Base-by-base conservation (phyloP, 768 basidiomycete genomes). In the Ramaria rubella region DNA sequence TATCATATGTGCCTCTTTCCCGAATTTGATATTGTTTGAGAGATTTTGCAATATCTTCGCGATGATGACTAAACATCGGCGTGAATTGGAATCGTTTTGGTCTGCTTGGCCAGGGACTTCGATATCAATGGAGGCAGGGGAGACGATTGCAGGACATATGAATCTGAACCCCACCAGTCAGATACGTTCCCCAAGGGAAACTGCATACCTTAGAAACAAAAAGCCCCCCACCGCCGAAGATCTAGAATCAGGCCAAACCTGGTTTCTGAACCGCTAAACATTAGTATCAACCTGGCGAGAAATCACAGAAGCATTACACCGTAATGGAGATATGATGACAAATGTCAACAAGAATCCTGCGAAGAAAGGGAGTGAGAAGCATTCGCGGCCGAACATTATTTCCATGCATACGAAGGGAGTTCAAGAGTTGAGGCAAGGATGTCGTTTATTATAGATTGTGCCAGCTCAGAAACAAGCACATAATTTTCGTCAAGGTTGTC, bases 31-130 rank as follows among this genome's bases (percentile, higher is more conserved):
- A 62, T 96, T 95, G 71, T 95, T 97, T 19, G 93, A 92, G 29
- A 97, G 71, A 64, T 91, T 94, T 70, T 95, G 93, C 44, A 96
- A 84, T 55, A 94, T 84, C 72, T 94, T 96, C 43, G 90, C 88
- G 60, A 95, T 86, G 49, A 89, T 73, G 77, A 90, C 85, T 9
- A 95, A 74, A 17, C 90, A 91, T 34, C 87, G 82, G 17, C 89
- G 85, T 52, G 88, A 76, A 26, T 79, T 75, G 11, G 11, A n/a
- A 8, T 42, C n/a, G 23, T 8, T 42, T 19, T 42, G 40, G n/a
- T 4, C n/a, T 8, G n/a, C 40, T 6, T 17, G 2, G 0, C 88
- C 87, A 3, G 62, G 58, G 0, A 91, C 64, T 59, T 90, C 85
- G 34, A 96, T 74, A 62, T 97, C 94, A 17, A 96, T 81, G 14